Conservation (phyloP, 116 monocot species). For the Cymodocea nodosa region DNA sequence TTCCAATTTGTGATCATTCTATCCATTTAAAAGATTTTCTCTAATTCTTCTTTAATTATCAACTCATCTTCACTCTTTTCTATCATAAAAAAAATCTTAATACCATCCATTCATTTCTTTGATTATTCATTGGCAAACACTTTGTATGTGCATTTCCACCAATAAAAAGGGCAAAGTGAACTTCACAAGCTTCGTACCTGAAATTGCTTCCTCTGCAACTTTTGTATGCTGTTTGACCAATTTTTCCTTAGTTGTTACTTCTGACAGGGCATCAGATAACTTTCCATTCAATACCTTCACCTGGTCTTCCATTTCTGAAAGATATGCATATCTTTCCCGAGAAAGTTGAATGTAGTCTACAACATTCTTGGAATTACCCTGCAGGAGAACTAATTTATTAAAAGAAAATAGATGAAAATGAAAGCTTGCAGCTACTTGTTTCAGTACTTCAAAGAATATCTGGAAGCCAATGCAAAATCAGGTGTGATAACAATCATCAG, state of each 20-base stretch:
- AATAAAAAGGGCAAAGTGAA: not conserved
- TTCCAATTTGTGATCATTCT: too few relatives aligned
- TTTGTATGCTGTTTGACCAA: conserved; percentile 86
- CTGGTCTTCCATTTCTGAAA: conserved; percentile 43
- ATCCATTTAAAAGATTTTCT: too few relatives aligned
- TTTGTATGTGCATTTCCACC: too few relatives aligned
- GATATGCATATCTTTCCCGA: conserved; percentile 41
- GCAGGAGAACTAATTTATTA: conserved; percentile 3
- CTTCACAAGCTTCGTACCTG: conserved; percentile 30
- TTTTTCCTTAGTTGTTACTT: conserved; percentile 56
- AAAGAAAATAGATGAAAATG: not conserved
- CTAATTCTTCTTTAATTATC: too few relatives aligned
- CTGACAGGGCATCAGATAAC: conserved; percentile 43
- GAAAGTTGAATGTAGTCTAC: conserved; percentile 44
- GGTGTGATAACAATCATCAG: too few relatives aligned
- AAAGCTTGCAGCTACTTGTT: too few relatives aligned
- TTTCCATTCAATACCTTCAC: conserved; percentile 43
- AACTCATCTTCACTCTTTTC: too few relatives aligned
- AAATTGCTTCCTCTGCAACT: conserved; percentile 90
- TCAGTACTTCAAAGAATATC: too few relatives aligned
- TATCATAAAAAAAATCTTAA: too few relatives aligned
- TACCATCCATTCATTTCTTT: too few relatives aligned
- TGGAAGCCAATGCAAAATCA: too few relatives aligned
- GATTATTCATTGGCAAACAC: too few relatives aligned
- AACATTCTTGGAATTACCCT: conserved; percentile 30